Evolutionary conservation across 306 rosid species (phyloP), one percentile per base, ranked within the genome.

Genomic region (Glycine soja): DNA sequence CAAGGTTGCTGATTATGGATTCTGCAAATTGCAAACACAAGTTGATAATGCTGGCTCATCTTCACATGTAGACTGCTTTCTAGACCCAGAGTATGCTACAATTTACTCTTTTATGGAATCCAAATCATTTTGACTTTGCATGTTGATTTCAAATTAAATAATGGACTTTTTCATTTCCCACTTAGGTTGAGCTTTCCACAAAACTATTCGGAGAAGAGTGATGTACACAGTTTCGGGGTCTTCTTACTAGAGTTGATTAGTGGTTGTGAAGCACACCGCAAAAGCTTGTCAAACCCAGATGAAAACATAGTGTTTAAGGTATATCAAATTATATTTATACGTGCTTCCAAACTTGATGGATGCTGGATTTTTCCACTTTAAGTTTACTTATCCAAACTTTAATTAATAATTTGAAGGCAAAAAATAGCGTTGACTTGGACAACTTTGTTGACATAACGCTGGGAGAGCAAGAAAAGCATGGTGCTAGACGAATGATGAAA

Each of bases 1-100:
- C 68, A 90, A 87, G 90, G 92, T 92, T 80, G 87, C 97, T 45
- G 93, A 86, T 77, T 92, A 87, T 74, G 97, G 92, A 71, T 82
- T 92, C 80, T 79, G 63, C 65, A 89, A 81, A 74, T 53, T 92
- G 73, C 87, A 83, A 56, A 63, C 74, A 43, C 75, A 63, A 59
- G 85, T 61, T 73, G 83, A 56, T 73, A 81, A 79, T 59, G 84
- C 88, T 48, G 84, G 84, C 54, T 83, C 92, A 77, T 88, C 92
- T 80, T 92, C 94, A 59, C 52, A 87, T 40, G 46, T 79, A 71
- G 92, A 92, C 64, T 85, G 65, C 85, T 92, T 88, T 81, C 84
- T 80, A 74, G 94, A 92, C 75, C 92, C 91, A 64, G 94, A 89
- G 97, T 92, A 90, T 58, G 92, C 81, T 64, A 43, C 70, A 61